Conservation (phyloP, 106 monocot species). For the Amphibolis antarctica region DNA sequence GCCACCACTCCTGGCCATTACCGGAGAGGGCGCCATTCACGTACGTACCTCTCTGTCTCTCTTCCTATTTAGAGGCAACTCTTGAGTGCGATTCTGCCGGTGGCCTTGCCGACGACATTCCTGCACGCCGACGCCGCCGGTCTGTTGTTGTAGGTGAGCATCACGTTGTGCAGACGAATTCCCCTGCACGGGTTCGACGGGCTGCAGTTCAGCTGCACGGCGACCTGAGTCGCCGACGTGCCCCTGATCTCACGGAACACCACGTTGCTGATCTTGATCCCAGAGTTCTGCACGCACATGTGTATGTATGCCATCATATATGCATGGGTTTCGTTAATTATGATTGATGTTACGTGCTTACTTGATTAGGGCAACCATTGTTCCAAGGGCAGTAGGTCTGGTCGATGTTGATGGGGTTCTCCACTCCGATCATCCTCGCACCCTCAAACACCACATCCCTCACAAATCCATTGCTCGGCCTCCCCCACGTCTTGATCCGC, state of each 20-base stretch:
- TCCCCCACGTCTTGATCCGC: conserved; percentile 9
- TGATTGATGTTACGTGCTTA: neutral
- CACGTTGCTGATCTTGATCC: conserved; percentile 26
- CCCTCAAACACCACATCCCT: neutral
- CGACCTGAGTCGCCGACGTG: conserved; percentile 23
- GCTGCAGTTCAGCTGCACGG: conserved; percentile 31
- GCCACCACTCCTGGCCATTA: no score
- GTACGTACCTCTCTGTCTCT: no score
- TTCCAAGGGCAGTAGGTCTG: conserved; percentile 6
- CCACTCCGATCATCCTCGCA: neutral
- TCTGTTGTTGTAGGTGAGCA: conserved; percentile 15
- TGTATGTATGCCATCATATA: neutral
- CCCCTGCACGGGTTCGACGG: conserved; percentile 26
- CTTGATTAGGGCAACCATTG: neutral
- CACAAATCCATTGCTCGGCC: conserved; percentile 3
- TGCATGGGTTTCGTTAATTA: neutral
- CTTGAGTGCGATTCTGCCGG: no score
- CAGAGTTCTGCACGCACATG: conserved; percentile 14
- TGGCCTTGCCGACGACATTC: no score
- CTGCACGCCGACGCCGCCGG: no score
- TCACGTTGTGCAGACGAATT: conserved; percentile 25
- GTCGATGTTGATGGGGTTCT: conserved; percentile 3
- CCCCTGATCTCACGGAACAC: conserved; percentile 23
- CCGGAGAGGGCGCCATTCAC: no score
- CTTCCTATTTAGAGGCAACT: no score